Evolutionary conservation across 768 basidiomycete species (phyloP), one percentile per base, ranked within the genome.

Genomic region (Boletus vermiculosoides): DNA sequence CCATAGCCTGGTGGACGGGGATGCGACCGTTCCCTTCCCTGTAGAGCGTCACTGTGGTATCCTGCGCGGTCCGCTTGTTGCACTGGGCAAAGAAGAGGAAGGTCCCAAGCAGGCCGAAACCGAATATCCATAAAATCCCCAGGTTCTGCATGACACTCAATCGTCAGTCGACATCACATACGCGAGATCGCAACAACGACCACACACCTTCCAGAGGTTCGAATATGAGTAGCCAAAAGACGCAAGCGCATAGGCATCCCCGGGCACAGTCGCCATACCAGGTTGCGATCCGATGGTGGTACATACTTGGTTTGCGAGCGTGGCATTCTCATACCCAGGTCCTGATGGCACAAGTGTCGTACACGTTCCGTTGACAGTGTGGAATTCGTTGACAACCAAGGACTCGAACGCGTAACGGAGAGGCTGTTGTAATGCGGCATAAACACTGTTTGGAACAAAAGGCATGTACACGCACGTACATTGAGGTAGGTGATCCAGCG

Each of bases 381-480:
- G 63, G 67, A 83, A 82, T 63, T 84, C 83, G 68, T 83, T 84
- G 45, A 76, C 69, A 72, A 84, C 63, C 64, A 55, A 28, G 4
- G 65, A 56, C 50, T 69, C 63, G 20, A 67, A 67, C 12, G 56
- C 53, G 30, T 62, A 68, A 63, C 66, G 55, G 60, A 65, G 45
- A 75, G 73, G 57, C 77, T 75, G 30, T 73, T 63, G 22, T 13
- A 34, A 45, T 2, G 1, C 0, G 68, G 59, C 64, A 72, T 76
- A 0, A 71, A 69, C 71, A 79, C 74, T 52, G 42, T 0, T 54
- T 56, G 50, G 33, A 61, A n/a, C 31, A 12, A 57, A 74, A 74
- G 47, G 70, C 73, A 69, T 33, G 75, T 56, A 65, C 72, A 77
- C 36, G 74, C 71, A 40, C 66, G 37, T 30, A 69, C 66, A 20